Evolutionary conservation across 1,139 yeast species (phyloP), one percentile per base, ranked within the genome.

Genomic region (Yamadazyma triangularis): DNA sequence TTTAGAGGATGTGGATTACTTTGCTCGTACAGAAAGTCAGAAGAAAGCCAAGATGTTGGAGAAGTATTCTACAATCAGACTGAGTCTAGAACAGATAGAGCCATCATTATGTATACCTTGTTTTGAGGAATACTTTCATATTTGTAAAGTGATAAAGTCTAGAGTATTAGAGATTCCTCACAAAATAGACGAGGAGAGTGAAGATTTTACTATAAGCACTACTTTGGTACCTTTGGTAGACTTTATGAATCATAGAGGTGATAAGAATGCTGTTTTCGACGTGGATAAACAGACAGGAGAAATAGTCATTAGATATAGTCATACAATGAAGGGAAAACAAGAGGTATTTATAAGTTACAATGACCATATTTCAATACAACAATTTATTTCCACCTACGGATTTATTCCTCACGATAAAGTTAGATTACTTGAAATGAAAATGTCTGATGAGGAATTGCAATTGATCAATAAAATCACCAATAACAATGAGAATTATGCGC

Each of bases 211-310:
- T 8, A 73, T 74, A 4, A 68, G 73, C 32, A 64, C 77, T 0
- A 70, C 85, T 0, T 51, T 81, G 33, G 85, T 81, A 1, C 88
- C 91, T 0, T 41, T 78, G 1, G 48, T 81, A 21, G 91, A 81
- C 49, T 81, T 74, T 60, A 84, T 73, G 4, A 81, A 81, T 47
- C 91, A 81, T 48, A 56, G 55, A 27, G 56, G 52, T 25, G 23
- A 38, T 5, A 55, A 59, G 28, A 79, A 77, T 50, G 72, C 83
- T 0, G 67, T 61, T 41, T 81, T 79, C 53, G 91, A 81, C 48
- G 64, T 79, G 9, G 87, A 79, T 48, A 56, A 65, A 14, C 26
- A 34, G 0, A 65, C 58, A 3, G 53, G 59, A 2, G 83, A 76
- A 34, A 58, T 79, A 3, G 26, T 80, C 15, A 32, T 58, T 28